A percentile compares a stretch with the other conserved stretches of the same genome.
Conservation (phyloP, 805 yeast species). For the Zygoascus flipseniorum region DNA sequence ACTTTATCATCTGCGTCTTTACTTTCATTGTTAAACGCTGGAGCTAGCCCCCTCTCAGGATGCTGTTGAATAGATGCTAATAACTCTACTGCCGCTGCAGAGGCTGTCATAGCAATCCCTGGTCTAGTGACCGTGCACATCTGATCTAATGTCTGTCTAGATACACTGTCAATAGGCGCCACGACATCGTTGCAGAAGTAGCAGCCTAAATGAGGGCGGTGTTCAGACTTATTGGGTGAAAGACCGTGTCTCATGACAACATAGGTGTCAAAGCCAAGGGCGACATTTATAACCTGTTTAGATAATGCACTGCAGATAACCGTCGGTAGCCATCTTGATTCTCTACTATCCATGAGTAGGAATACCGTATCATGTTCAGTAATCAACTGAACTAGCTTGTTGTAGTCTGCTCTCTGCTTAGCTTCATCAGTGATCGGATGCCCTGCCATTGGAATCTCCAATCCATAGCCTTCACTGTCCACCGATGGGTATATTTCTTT, state of each 20-base stretch:
- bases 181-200: slow-evolving; percentile 94
- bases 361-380: slow-evolving; percentile 68
- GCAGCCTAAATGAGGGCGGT: slow-evolving; percentile 58
- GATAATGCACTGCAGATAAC: slow-evolving; percentile 57
- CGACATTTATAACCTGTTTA: slow-evolving; percentile 82
- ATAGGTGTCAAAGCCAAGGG: slow-evolving; percentile 89
- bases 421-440: slow-evolving; percentile 63
- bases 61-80: slow-evolving; percentile 68
- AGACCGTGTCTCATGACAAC: slow-evolving; percentile 91
- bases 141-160: slow-evolving; percentile 86
- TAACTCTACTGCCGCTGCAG: slow-evolving; percentile 79
- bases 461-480: slow-evolving; percentile 46
- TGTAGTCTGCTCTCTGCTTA: slow-evolving; percentile 43
- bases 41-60: slow-evolving; percentile 40
- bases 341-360: slow-evolving; percentile 87
- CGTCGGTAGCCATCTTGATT: slow-evolving; percentile 96
- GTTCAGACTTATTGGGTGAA: slow-evolving; percentile 18
- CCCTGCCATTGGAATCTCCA: slow-evolving; percentile 95
- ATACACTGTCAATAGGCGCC: slow-evolving; percentile 68
- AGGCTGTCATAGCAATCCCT: slow-evolving; percentile 78
- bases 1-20: slow-evolving; percentile 13
- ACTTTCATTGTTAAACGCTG: slow-evolving; percentile 19
- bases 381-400: slow-evolving; percentile 44
- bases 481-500: slow-evolving; percentile 74
- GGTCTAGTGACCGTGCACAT: slow-evolving; percentile 99